These are phyloP conservation scores for Psilocybe tampanensis DNA, from an alignment of 768 basidiomycete genomes.

Conservation along the genomic window DNA sequence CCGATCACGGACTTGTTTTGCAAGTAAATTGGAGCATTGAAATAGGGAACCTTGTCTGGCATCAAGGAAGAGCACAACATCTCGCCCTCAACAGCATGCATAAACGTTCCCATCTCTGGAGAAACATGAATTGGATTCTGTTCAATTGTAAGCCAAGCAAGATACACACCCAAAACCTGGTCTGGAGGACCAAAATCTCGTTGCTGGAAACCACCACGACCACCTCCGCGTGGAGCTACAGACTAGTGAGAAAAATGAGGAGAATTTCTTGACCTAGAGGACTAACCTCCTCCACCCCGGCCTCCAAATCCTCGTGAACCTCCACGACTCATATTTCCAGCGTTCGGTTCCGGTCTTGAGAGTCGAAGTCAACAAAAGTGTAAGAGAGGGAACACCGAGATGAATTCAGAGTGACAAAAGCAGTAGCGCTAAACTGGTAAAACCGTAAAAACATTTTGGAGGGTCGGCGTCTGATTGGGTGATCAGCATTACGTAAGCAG, in stretches of 20 bases:
- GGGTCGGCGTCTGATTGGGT: slow-evolving; percentile 3
- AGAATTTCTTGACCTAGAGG: not conserved
- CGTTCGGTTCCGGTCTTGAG: not conserved
- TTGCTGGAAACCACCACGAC: slow-evolving; percentile 72
- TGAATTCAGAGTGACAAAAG: not conserved
- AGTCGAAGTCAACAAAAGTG: not conserved
- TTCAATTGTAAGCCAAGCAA: not conserved
- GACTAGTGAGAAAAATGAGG: slow-evolving; percentile 7
- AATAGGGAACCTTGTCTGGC: slow-evolving; percentile 93
- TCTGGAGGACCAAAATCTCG: slow-evolving; percentile 81
- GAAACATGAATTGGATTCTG: not conserved
- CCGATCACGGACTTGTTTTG: slow-evolving; percentile 96
- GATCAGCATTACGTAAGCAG: slow-evolving; percentile 8
- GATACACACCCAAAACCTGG: slow-evolving; percentile 63
- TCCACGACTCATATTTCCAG: slow-evolving; percentile 40
- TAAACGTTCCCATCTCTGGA: slow-evolving; percentile 87
- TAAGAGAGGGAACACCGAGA: not conserved
- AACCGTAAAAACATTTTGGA: slow-evolving; percentile 3
- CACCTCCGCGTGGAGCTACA: slow-evolving; percentile 47
- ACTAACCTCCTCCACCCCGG: slow-evolving; percentile 56
- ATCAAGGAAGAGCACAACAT: slow-evolving; percentile 92
- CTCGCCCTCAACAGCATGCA: slow-evolving; percentile 96
- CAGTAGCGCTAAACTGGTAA: not conserved
- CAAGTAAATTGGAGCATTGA: slow-evolving; percentile 98
- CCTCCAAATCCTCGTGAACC: slow-evolving; percentile 54